phyloP scores from a whole-genome alignment of 208 protist genomes.

The Trypanosomatidae sp. region DNA sequence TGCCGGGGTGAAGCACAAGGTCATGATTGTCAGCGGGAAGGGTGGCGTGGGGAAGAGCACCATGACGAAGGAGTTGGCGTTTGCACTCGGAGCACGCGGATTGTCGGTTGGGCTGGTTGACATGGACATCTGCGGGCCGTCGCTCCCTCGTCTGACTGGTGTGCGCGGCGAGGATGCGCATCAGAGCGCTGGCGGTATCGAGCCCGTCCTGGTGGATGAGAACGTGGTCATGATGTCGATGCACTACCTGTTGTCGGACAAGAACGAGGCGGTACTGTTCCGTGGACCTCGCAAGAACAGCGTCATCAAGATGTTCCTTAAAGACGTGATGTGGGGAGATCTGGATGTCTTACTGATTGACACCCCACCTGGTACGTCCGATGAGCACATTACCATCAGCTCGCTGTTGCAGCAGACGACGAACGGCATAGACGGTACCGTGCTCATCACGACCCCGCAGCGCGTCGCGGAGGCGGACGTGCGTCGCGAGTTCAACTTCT shows the following conservation, averaged over 20 bases:
- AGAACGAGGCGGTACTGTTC: conserved; percentile 98
- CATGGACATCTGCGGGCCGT: conserved; percentile 99
- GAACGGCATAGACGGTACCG: conserved; percentile 83
- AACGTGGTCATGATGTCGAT: conserved; percentile 97
- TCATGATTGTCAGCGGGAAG: conserved; percentile 93
- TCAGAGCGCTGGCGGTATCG: conserved; percentile 91
- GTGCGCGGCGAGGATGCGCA: conserved; percentile 91
- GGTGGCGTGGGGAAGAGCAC: conserved; percentile 96
- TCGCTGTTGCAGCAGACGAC: conserved; percentile 89
- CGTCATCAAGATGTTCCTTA: conserved; percentile 99
- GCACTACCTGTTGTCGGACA: conserved; percentile 96
- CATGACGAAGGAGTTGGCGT: conserved; percentile 90
- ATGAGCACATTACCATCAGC: conserved; percentile 98
- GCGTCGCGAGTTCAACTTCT: conserved; percentile 98
- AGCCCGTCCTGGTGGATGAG: conserved; percentile 93
- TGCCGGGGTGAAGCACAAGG: conserved; percentile 73
- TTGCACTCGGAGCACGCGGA: conserved; percentile 67
- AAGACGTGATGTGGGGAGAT: conserved; percentile 98
- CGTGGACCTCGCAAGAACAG: conserved; percentile 97
- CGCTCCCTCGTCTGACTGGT: conserved; percentile 83
- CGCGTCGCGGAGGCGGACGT: conserved; percentile 98
- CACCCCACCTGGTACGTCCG: conserved; percentile 99
- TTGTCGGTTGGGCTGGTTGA: conserved; percentile 98
- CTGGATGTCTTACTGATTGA: conserved; percentile 99
- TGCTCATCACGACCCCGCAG: conserved; percentile 98